Conservation (phyloP, 352 stramenopile genomes). For the Globisporangium takayamanum region DNA sequence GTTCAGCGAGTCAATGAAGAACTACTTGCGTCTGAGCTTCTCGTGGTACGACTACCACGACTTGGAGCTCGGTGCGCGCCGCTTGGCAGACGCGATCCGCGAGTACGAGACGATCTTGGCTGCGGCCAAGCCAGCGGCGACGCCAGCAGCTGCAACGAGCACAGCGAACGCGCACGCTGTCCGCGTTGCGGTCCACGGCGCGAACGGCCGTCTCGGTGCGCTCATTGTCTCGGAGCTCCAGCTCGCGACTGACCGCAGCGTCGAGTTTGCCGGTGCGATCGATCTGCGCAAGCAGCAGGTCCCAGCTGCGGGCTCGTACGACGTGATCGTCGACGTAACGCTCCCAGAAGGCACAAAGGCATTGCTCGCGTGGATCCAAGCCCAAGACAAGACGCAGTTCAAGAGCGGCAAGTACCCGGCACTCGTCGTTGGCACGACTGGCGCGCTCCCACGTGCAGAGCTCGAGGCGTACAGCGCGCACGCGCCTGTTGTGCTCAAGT, state of each 20-base stretch:
- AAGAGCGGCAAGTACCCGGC: conserved; percentile 64
- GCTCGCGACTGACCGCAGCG: conserved; percentile 37
- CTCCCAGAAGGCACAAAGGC: conserved; percentile 64
- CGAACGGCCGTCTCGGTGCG: conserved; percentile 56
- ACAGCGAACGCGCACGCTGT: conserved; percentile 25
- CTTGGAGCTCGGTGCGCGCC: conserved; percentile 66
- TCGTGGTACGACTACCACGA: conserved; percentile 84
- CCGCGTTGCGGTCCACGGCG: conserved; percentile 64
- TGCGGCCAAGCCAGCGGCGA: conserved; percentile 23
- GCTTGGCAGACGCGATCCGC: conserved; percentile 60
- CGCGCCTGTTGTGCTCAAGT: conserved; percentile 62
- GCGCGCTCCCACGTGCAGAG: conserved; percentile 40
- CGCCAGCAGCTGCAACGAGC: conserved; percentile 5
- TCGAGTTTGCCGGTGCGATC: conserved; percentile 48
- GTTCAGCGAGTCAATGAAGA: conserved; percentile 84
- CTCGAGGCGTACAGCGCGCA: conserved; percentile 59
- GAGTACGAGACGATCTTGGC: conserved; percentile 45
- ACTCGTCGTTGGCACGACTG: conserved; percentile 76
- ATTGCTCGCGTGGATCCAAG: conserved; percentile 46
- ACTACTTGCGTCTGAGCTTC: conserved; percentile 83
- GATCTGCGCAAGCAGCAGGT: conserved; percentile 44
- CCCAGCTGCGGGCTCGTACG: conserved; percentile 33
- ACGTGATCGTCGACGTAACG: conserved; percentile 79
- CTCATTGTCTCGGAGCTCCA: conserved; percentile 65
- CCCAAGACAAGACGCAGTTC: conserved; percentile 43